Evolutionary conservation across 345 rosid species (phyloP).

Genomic region (Salix exigua): DNA sequence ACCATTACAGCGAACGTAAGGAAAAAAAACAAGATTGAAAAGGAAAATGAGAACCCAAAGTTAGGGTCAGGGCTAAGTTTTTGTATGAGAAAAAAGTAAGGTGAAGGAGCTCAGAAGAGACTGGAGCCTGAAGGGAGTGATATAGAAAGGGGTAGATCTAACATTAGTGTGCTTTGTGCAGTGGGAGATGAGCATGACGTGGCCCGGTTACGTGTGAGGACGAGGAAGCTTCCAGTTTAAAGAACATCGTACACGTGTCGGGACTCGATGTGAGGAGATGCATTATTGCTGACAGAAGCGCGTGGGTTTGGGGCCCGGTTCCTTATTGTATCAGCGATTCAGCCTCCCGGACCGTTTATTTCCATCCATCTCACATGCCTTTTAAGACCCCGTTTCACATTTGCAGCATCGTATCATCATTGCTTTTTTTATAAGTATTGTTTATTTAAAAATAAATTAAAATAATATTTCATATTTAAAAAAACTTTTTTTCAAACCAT

Average conservation of each 20-base stretch:
- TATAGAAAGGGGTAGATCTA: not conserved
- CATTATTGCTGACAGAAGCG: constrained; percentile 9
- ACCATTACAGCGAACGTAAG: too few species aligned
- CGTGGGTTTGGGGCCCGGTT: not conserved
- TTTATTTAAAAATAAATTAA: too few species aligned
- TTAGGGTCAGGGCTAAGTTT: not conserved
- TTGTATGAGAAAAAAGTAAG: not conserved
- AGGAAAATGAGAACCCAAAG: not conserved
- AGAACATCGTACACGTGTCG: not conserved
- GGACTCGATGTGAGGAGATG: not conserved
- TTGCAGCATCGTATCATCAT: too few species aligned
- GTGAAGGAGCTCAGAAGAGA: not conserved
- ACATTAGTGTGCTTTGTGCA: not conserved
- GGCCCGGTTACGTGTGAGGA: not conserved
- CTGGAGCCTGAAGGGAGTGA: not conserved
- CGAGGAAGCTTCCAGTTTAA: not conserved
- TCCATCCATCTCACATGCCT: too few species aligned
- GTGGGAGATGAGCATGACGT: not conserved
- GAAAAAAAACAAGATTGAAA: too few species aligned
- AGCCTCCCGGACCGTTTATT: not conserved
- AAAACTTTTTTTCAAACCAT: too few species aligned
- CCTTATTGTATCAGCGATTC: not conserved
- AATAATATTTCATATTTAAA: too few species aligned
- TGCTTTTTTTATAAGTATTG: too few species aligned
- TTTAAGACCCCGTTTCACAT: too few species aligned